A percentile compares a stretch with the other conserved stretches of the same genome.
Evolutionary conservation across 345 rosid genomes (phyloP).

Genomic region (Capsella bursapastoris): DNA sequence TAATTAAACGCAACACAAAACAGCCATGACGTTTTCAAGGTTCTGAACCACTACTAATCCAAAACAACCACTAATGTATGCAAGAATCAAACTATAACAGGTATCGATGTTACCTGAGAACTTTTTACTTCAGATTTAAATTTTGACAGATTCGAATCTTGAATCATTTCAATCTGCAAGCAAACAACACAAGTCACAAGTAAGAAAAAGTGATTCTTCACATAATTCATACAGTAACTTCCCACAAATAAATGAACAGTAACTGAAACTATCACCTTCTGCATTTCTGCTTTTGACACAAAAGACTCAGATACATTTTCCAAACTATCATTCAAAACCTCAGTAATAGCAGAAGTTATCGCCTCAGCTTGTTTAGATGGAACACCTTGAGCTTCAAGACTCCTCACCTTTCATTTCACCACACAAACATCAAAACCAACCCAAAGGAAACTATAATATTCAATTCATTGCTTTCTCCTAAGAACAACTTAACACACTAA

Average conservation of each 20-base stretch:
- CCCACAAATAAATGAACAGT: neutral
- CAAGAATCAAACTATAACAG: neutral
- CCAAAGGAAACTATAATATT: neutral
- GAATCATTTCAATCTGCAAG: conserved; percentile 73
- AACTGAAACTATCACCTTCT: conserved; percentile 54
- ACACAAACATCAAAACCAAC: neutral
- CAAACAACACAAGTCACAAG: neutral
- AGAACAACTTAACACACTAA: neutral
- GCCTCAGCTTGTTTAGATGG: conserved; percentile 97
- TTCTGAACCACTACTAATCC: neutral
- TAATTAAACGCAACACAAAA: neutral
- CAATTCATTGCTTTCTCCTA: conserved; percentile 8
- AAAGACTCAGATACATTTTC: conserved; percentile 85
- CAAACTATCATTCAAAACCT: conserved; percentile 88
- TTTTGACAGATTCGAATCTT: conserved; percentile 79
- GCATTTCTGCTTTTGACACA: conserved; percentile 87
- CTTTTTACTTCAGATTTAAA: conserved; percentile 87
- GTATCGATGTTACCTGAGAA: conserved; percentile 63
- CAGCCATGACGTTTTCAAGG: neutral
- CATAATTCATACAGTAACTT: neutral
- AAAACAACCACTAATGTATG: neutral
- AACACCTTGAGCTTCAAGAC: conserved; percentile 85
- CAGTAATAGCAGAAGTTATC: conserved; percentile 78
- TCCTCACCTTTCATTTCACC: conserved; percentile 67
- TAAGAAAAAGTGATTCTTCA: neutral